Conservation (phyloP, 2,329 filamentous ascomycete species). For the Corniculantispora saksenae region DNA sequence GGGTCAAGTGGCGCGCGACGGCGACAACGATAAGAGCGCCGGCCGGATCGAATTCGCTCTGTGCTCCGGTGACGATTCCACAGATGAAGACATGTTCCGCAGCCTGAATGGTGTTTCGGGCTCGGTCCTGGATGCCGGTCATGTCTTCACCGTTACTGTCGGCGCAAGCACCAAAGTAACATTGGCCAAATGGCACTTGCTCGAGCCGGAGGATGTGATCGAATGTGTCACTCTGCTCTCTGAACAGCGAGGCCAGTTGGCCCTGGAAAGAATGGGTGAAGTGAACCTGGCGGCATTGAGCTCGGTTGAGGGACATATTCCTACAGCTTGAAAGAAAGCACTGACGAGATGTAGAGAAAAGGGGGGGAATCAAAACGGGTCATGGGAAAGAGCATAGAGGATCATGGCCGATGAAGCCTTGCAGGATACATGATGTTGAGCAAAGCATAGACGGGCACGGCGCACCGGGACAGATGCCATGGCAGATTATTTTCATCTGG, state of each 20-base stretch:
- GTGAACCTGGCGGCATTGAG: slow-evolving; percentile 59
- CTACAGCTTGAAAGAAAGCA: slow-evolving; percentile 25
- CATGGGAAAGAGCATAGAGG: neutral
- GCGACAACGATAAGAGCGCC: slow-evolving; percentile 34
- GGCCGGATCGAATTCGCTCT: slow-evolving; percentile 79
- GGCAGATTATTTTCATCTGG: slow-evolving; percentile 12
- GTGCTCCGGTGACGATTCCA: slow-evolving; percentile 93
- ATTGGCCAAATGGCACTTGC: slow-evolving; percentile 82
- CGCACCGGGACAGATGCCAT: slow-evolving; percentile 12
- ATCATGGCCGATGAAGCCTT: slow-evolving; percentile 8
- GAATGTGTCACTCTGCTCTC: slow-evolving; percentile 61
- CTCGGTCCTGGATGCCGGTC: slow-evolving; percentile 55
- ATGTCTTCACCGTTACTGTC: slow-evolving; percentile 88
- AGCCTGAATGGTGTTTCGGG: slow-evolving; percentile 64
- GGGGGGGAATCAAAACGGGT: neutral
- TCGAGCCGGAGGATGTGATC: slow-evolving; percentile 87
- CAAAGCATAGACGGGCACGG: slow-evolving; percentile 19
- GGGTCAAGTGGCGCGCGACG: slow-evolving; percentile 46
- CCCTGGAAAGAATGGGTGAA: slow-evolving; percentile 44
- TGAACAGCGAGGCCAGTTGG: slow-evolving; percentile 43
- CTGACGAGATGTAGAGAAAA: neutral
- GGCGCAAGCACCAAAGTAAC: slow-evolving; percentile 92
- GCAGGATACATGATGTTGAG: slow-evolving; percentile 18
- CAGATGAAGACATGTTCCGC: slow-evolving; percentile 96
- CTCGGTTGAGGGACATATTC: slow-evolving; percentile 54